Evolutionary conservation across 2,329 filamentous ascomycete species (phyloP).

Genomic region (Cladosporium oxysporum): DNA sequence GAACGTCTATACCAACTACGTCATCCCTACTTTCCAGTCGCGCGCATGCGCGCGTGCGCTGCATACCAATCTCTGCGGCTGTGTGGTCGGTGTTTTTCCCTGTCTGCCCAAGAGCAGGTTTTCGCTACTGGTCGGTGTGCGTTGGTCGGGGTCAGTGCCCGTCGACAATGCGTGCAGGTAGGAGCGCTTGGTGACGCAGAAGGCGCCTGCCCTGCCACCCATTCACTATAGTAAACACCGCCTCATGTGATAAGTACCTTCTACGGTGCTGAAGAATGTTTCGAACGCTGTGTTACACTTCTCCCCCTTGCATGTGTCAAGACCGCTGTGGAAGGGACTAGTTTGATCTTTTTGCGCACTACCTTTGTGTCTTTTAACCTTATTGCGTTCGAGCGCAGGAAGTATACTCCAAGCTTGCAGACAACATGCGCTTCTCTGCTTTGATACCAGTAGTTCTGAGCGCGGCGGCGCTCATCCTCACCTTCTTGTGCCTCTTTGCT

Average conservation of each 20-base stretch:
- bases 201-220: constrained; percentile 1
- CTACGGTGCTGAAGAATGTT: constrained; percentile 4
- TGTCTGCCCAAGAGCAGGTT: constrained; percentile 7
- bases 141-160: background rate
- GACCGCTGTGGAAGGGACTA: background rate
- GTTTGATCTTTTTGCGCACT: background rate
- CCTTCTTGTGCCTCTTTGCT: constrained; percentile 62
- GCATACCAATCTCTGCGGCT: background rate
- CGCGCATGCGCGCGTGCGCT: background rate
- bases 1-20: constrained; percentile 16
- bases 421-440: constrained; percentile 29
- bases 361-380: background rate
- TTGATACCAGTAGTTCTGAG: constrained; percentile 40
- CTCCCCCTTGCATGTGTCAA: constrained; percentile 1
- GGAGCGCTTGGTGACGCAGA: constrained; percentile 19
- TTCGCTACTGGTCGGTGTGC: background rate
- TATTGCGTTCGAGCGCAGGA: background rate
- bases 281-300: background rate
- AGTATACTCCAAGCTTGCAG: background rate
- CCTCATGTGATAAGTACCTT: background rate
- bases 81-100: background rate
- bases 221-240: background rate
- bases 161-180: background rate
- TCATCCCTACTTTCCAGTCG: constrained; percentile 1
- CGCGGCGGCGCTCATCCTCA: constrained; percentile 57